phyloP scores from a whole-genome alignment of 2,329 filamentous ascomycete genomes.

The Phialemonium atrogriseum region DNA sequence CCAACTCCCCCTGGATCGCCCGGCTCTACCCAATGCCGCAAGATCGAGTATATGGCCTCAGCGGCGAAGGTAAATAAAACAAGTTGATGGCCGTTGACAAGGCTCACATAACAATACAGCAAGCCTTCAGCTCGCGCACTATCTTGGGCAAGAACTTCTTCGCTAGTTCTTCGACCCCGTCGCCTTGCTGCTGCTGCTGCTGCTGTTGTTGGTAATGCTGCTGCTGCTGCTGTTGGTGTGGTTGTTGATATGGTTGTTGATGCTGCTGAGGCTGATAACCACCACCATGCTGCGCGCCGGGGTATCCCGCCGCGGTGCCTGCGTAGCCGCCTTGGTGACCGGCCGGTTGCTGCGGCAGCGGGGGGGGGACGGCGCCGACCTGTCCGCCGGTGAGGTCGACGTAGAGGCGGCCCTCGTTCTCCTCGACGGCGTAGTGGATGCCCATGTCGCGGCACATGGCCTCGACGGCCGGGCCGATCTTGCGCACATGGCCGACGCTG shows the following conservation, averaged over 20 bases:
- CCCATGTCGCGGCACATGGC: slow-evolving; percentile 76
- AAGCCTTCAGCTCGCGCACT: slow-evolving; percentile 56
- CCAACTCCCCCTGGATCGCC: too few relatives aligned
- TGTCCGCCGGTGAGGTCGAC: slow-evolving; percentile 73
- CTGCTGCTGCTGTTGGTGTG: slow-evolving; percentile 31
- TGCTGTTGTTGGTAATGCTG: slow-evolving; percentile 35
- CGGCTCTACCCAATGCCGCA: too few relatives aligned
- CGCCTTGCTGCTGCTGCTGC: slow-evolving; percentile 33
- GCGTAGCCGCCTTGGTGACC: slow-evolving; percentile 22
- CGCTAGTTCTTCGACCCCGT: slow-evolving; percentile 51
- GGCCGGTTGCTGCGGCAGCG: slow-evolving; percentile 37
- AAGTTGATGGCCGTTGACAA: too few relatives aligned
- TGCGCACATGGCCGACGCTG: slow-evolving; percentile 72
- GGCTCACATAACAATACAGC: slow-evolving; percentile 67
- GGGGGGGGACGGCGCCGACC: slow-evolving; percentile 32
- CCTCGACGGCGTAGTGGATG: slow-evolving; percentile 75
- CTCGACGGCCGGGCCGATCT: slow-evolving; percentile 93
- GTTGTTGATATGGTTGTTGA: slow-evolving; percentile 29
- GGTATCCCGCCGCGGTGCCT: slow-evolving; percentile 30
- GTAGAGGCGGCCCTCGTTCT: slow-evolving; percentile 83
- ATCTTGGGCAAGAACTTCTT: slow-evolving; percentile 53
- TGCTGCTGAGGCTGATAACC: slow-evolving; percentile 23
- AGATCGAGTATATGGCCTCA: too few relatives aligned
- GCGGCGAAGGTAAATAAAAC: too few relatives aligned
- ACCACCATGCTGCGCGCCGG: slow-evolving; percentile 4